These are phyloP conservation scores for Allantophomopsis lycopodina DNA, from an alignment of 2,329 filamentous ascomycete genomes.

Conservation along the genomic window DNA sequence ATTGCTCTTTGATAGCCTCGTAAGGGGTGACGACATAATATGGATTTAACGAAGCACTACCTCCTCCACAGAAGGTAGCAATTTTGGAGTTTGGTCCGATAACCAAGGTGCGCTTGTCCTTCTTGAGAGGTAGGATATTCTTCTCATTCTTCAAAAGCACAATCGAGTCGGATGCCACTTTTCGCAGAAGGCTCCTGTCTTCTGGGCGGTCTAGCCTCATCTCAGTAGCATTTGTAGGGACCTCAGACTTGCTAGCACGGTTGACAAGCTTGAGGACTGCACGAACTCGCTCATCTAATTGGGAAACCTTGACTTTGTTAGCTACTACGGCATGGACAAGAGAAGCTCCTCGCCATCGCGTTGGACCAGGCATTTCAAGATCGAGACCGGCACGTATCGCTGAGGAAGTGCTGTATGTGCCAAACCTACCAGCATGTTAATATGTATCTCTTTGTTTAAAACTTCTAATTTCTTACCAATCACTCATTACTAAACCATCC, in stretches of 20 bases:
- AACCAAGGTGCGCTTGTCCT: constrained; percentile 11
- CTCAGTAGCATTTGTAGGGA: constrained; percentile 4
- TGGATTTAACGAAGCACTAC: constrained; percentile 18
- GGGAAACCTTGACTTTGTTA: constrained; percentile 14
- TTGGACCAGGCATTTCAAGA: constrained; percentile 26
- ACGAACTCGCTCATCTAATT: constrained; percentile 16
- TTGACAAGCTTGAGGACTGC: constrained; percentile 20
- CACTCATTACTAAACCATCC: constrained; percentile 42
- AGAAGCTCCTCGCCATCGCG: constrained; percentile 13
- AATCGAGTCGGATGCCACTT: constrained; percentile 42
- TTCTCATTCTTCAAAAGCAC: constrained; percentile 48
- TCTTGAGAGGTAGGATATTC: constrained; percentile 32
- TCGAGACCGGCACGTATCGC: constrained; percentile 18
- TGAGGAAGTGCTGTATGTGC: constrained; percentile 12
- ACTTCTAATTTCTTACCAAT: constrained; percentile 29
- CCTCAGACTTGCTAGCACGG: background rate
- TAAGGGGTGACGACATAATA: constrained; percentile 18
- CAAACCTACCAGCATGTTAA: constrained; percentile 4
- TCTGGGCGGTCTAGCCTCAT: constrained; percentile 7
- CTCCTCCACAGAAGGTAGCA: constrained; percentile 19
- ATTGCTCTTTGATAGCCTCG: constrained; percentile 15
- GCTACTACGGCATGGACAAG: constrained; percentile 13
- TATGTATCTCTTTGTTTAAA: background rate
- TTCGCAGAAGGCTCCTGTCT: constrained; percentile 29
- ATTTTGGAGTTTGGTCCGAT: constrained; percentile 38